Evolutionary conservation across 768 basidiomycete species (phyloP), one percentile per base, ranked within the genome.

Genomic region (Pleurotus tuoliensis): DNA sequence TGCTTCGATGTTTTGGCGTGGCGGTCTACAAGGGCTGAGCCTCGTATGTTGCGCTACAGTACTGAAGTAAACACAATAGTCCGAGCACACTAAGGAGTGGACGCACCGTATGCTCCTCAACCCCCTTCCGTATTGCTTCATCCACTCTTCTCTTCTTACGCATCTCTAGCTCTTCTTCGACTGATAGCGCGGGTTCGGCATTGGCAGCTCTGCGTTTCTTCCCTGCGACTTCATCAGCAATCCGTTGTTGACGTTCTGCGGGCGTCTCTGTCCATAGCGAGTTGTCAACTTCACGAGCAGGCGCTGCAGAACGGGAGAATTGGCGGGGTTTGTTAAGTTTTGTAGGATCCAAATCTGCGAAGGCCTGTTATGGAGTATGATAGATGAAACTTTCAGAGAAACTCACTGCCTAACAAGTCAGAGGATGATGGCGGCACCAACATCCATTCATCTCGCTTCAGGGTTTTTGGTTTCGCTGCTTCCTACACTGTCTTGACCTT

Each of bases 221-320:
- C 41, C 97, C 96, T n/a, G 87, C 81, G 1, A 97, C 87, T 69
- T 99, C 96, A 66, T 98, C 96, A 1, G 86, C 86, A n/a, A 98
- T 75, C 1, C 97, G 82, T 64, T 96, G 88, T 66, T 92, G 93
- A 13, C 88, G 81, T 67, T 98, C 93, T 0, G 87, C 87, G 0
- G 97, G 97, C 0, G 97, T 98, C 75, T 99, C 97, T 0, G 97
- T 99, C 97, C 97, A 99, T 11, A 96, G 77, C 2, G 86, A 86
- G 55, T 72, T 80, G 61, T 90, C 89, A 5, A 71, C 71, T 44
- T 76, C 69, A 11, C 73, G 67, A 2, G 68, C 63, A 12, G 83
- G 69, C 13, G 78, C 76, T n/a, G 71, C 60, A 20, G 82, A 73
- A 53, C 81, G 76, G n/a, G 88, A 83, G 70, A 95, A 95, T 66